These are phyloP conservation scores for Eucalyptus decipiens DNA, from an alignment of 345 rosid genomes.

Conservation along the genomic window DNA sequence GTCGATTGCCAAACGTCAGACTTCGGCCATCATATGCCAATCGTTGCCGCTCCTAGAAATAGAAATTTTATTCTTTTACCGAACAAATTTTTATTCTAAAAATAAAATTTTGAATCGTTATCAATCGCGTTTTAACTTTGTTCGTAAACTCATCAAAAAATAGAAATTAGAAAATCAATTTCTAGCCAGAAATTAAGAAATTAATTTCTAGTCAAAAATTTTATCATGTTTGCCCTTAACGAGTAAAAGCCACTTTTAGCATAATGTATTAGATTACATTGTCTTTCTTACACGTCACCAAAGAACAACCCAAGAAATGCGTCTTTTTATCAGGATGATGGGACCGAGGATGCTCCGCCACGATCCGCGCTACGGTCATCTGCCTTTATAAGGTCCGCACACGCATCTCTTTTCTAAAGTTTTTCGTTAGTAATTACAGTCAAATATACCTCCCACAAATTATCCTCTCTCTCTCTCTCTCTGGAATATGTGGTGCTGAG, in stretches of 20 bases:
- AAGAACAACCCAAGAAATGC: background rate
- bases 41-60: no score
- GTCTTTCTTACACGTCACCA: background rate
- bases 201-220: accelerated
- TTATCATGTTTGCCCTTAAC: accelerated
- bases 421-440: background rate
- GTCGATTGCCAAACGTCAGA: accelerated
- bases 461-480: background rate
- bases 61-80: no score
- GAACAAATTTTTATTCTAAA: accelerated
- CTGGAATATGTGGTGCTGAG: background rate
- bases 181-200: accelerated
- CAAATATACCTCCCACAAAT: background rate
- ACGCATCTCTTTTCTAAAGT: background rate
- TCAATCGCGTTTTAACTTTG: accelerated
- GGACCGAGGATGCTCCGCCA: background rate
- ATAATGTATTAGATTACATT: background rate
- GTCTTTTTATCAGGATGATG: background rate
- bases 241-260: background rate
- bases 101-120: no score
- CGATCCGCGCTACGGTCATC: background rate
- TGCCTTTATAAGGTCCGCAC: background rate
- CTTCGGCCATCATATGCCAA: accelerated
- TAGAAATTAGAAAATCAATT: no score
- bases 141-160: no score